Evolutionary conservation across 768 basidiomycete genomes (phyloP), one percentile per base, ranked within the genome.

Genomic region (Amanita fuliginea): DNA sequence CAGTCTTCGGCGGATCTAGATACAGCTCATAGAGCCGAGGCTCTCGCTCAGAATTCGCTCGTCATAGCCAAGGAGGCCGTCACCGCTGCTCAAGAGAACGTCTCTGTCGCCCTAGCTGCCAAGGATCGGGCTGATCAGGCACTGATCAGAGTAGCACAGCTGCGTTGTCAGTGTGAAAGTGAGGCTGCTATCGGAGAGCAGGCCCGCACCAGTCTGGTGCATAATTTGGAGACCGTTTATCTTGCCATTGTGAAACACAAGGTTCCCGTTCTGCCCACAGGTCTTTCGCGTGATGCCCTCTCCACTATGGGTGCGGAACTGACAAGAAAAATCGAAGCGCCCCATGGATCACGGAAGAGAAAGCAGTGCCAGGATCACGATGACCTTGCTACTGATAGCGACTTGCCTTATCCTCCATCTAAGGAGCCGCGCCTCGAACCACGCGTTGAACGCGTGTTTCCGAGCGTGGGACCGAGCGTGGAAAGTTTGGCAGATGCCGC

Each of bases 31-130:
- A 54, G 53, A 48, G 64, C 62, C 1, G 54, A 59, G 21, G 51
- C 51, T 9, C 57, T 63, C 34, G 63, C 68, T 4, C 59, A 67
- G 51, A 62, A 64, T 47, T 63, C 64, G 6, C 28, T 67, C 2
- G 48, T 48, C 0, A 49, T 58, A 2, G 64, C 63, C 3, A 60
- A 59, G 40, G 60, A 62, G 26, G 59, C 64, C 2, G 46, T 65
- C 24, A 6, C 16, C 11, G 1, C 39, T 33, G 43, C 51, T 3
- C 34, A 46, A 34, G 42, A 51, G 16, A 37, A 28, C 19, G 34
- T 26, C 14, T 43, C 42, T 19, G 61, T 63, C 11, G 56, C 67
- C 2, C 28, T 43, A 14, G n/a, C 28, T 14, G 33, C 32, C 28
- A 50, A 50, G 19, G 11, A 41, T 14, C 32, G 33, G 21, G 41